Base-by-base conservation (phyloP, 2,329 filamentous ascomycete species). In the Bipolaris sorokiniana region DNA sequence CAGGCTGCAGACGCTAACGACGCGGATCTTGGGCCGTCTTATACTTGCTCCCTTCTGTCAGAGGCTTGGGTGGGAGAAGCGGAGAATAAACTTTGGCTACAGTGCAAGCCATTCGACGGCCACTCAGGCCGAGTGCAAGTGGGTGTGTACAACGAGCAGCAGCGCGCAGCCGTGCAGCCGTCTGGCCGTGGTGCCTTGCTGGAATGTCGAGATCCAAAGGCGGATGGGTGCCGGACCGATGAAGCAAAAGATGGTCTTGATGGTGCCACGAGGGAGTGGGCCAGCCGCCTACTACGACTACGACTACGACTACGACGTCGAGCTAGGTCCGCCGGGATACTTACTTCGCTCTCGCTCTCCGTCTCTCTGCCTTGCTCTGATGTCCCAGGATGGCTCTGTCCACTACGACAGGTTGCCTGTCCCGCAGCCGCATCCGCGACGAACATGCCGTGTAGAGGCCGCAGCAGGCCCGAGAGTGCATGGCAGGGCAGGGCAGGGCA, bases 361-460 rank as follows among this genome's bases (percentile, higher is more conserved):
- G 7, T 10, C 26, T 28, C 26, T 28, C 7, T 10, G 23, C 22
- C 22, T 22, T 28, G 26, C 9, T 28, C 26, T 28, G 26, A 28
- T 28, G 2, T 9, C 3, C 26, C 67, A 49, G 64, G 71, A 63
- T 63, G 71, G 71, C 33, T 64, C 26, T 28, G 68, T 75, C 70
- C 67, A 73, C 73, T 71, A 67, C 76, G 76, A 69, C 71, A 69
- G 76, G 73, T 75, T 74, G 75, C 64, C 64, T 72, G 66, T 71
- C 72, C 77, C 76, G 77, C 73, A 75, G 73, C 76, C 77, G 74
- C 76, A 76, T 71, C 62, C 71, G 71, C 62, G 71, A 76, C 77
- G 77, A 76, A 73, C 75, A 76, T 71, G 62, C 66, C 63, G 26
- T 28, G 3, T 28, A 28, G 61, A 71, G 68, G 72, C 71, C 71